Evolutionary conservation across 2,329 filamentous ascomycete species (phyloP), one percentile per base, ranked within the genome.

Genomic region (Aspergillus carbonarius): DNA sequence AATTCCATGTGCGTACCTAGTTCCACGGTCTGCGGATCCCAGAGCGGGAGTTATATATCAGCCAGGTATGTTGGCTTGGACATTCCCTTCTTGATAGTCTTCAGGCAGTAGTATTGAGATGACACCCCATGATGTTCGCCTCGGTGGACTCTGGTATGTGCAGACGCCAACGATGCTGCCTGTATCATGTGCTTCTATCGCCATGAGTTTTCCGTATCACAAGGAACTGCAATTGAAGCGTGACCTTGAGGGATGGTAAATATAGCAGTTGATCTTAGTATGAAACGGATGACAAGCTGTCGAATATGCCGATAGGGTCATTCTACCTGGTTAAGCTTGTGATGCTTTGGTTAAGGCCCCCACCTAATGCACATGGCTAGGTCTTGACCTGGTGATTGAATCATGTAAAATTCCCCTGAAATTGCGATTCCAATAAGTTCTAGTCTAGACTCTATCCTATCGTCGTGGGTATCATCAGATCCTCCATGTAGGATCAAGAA

Each of bases 391-490:
- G 25, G 23, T 30, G 15, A 27, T 27, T 17, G 25, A 48, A 30
- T 30, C 25, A 18, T 17, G 27, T 18, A 13, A 12, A 32, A 10
- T 13, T 48, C n/a, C 25, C 44, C n/a, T 15, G 30, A 48, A 5
- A 48, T 18, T 17, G n/a, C 9, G 30, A 48, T 9, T n/a, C n/a
- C n/a, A 27, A 32, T 32, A 30, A 32, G 12, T 32, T 42, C 44
- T 48, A 48, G 25, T 48, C 44, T 48, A 48, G 44, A 17, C 44
- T 47, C 44, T 48, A 48, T 48, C 23, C 18, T 48, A 48, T 48
- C 44, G 25, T 48, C 44, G 30, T 48, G 44, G 44, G 44, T 48
- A 48, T 48, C 44, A 48, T 48, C 44, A 30, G 25, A 48, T 48
- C 44, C 44, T 48, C 25, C n/a, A 10, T 48, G 15, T n/a, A 30